Percentiles rank a stretch among this genome's conserved stretches.
phyloP scores from a whole-genome alignment of 148 eudicot species.

The Fagopyrum esculentum region DNA sequence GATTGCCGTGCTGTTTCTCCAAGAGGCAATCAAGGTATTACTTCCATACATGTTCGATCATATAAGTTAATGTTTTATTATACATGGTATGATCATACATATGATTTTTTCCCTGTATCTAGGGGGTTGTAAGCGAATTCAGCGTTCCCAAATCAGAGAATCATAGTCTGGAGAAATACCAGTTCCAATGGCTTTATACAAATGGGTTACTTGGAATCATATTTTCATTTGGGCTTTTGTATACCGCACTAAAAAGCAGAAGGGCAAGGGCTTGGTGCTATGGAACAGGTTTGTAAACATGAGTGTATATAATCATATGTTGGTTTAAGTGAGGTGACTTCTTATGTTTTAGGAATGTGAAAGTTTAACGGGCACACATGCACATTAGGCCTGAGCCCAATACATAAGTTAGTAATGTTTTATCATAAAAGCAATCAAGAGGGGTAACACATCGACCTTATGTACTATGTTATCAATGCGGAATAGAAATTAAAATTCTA shows the following conservation, averaged over 20 bases:
- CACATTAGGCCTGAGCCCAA: too few relatives aligned
- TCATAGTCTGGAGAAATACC: slow-evolving; percentile 22
- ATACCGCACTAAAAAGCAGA: slow-evolving; percentile 49
- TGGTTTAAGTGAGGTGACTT: too few relatives aligned
- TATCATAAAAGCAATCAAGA: too few relatives aligned
- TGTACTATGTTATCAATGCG: too few relatives aligned
- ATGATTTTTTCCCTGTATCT: background rate
- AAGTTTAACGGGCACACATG: too few relatives aligned
- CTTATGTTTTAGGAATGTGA: too few relatives aligned
- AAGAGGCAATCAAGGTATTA: slow-evolving; percentile 60
- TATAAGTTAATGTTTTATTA: background rate
- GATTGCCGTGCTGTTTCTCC: slow-evolving; percentile 61
- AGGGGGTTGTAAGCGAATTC: slow-evolving; percentile 63
- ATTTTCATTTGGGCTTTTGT: slow-evolving; percentile 55
- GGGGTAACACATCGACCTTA: too few relatives aligned
- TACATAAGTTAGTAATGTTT: too few relatives aligned
- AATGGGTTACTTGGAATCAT: slow-evolving; percentile 67
- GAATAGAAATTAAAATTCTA: too few relatives aligned
- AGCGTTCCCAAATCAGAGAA: slow-evolving; percentile 31
- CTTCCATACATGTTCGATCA: background rate
- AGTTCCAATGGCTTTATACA: slow-evolving; percentile 56
- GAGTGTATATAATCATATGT: background rate
- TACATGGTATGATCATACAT: background rate
- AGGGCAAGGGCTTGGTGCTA: slow-evolving; percentile 68
- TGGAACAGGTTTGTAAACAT: slow-evolving; percentile 41